These are phyloP conservation scores for Danielia oregonensis DNA, from an alignment of 805 yeast species.

Conservation along the genomic window DNA sequence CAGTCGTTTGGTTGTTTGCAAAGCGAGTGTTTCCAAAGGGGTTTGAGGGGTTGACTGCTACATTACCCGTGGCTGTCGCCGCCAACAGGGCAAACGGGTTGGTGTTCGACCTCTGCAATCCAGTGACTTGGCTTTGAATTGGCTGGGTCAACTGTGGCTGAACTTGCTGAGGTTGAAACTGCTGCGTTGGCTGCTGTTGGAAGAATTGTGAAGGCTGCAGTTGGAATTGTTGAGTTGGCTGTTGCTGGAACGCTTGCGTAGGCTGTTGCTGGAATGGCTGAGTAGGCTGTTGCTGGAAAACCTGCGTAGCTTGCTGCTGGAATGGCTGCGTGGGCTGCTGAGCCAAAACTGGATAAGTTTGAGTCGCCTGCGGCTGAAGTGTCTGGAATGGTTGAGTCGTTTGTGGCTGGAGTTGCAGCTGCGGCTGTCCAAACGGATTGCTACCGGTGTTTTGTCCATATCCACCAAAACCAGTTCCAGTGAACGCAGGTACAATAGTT, in stretches of 20 bases:
- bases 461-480: slow-evolving; percentile 63
- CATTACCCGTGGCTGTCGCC: slow-evolving; percentile 14
- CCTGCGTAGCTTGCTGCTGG: not conserved
- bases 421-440: slow-evolving; percentile 1
- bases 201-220: not conserved
- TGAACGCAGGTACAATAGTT: slow-evolving; percentile 24
- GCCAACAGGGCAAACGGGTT: slow-evolving; percentile 33
- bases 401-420: not conserved
- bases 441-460: slow-evolving; percentile 26
- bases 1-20: slow-evolving; percentile 20
- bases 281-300: not conserved
- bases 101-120: slow-evolving; percentile 27
- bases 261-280: not conserved
- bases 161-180: not conserved
- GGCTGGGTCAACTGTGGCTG: not conserved
- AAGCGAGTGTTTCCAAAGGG: slow-evolving; percentile 45
- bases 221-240: not conserved
- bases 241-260: not conserved
- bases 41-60: slow-evolving; percentile 33
- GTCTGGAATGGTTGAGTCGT: not conserved
- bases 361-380: slow-evolving; percentile 1
- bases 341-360: not conserved
- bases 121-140: not conserved
- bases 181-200: slow-evolving; percentile 1
- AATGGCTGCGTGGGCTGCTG: too few species aligned